These are phyloP conservation scores for Colletotrichum liaoningense DNA, from an alignment of 2,329 filamentous ascomycete species.

Conservation along the genomic window DNA sequence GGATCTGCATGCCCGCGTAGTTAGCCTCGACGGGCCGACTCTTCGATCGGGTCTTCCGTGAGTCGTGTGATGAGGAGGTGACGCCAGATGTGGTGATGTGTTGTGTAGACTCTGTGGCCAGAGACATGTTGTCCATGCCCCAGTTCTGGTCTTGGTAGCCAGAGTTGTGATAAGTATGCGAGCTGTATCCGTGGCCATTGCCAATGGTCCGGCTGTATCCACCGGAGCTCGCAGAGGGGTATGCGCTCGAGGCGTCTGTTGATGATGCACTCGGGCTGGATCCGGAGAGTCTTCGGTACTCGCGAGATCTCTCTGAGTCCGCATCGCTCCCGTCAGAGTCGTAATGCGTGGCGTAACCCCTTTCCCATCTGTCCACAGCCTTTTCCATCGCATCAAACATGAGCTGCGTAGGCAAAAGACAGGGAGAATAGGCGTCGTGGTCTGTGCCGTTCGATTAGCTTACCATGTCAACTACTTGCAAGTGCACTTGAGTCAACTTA, in stretches of 20 bases:
- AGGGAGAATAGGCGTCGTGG: conserved; percentile 33
- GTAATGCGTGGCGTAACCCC: conserved; percentile 23
- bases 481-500: neutral
- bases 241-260: conserved; percentile 30
- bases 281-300: conserved; percentile 23
- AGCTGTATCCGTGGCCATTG: conserved; percentile 4
- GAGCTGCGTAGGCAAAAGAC: conserved; percentile 27
- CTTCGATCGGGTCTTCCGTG: neutral
- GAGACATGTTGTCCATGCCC: conserved; percentile 22
- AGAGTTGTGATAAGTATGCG: conserved; percentile 18
- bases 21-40: conserved; percentile 10
- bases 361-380: conserved; percentile 31
- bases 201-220: conserved; percentile 26
- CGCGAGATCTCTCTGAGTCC: conserved; percentile 27
- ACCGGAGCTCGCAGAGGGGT: conserved; percentile 15
- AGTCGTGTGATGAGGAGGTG: neutral
- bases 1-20: conserved; percentile 18
- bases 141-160: conserved; percentile 29
- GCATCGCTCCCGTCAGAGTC: conserved; percentile 33
- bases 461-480: no score
- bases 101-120: conserved; percentile 2
- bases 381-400: conserved; percentile 34
- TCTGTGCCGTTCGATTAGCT: neutral
- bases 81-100: neutral
- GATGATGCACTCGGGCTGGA: conserved; percentile 29